These are phyloP conservation scores for Auricularia cornea DNA, from an alignment of 768 basidiomycete genomes.

Conservation along the genomic window DNA sequence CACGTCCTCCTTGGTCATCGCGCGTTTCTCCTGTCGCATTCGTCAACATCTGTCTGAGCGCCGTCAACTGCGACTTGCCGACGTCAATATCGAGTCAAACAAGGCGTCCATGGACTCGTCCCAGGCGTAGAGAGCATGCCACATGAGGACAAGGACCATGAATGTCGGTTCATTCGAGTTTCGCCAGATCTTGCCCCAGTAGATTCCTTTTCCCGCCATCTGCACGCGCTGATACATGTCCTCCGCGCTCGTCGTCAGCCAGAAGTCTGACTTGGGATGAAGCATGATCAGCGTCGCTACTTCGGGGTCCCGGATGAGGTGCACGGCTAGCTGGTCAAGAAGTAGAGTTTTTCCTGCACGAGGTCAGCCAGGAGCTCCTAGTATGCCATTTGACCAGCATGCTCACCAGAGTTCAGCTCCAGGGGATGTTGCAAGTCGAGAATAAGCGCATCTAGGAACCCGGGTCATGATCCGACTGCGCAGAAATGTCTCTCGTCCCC, in stretches of 20 bases:
- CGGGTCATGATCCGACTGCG: too few relatives aligned
- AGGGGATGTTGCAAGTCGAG: not conserved
- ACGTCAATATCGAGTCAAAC: constrained; percentile 5
- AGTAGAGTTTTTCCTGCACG: not conserved
- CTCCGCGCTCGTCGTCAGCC: not conserved
- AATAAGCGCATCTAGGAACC: not conserved
- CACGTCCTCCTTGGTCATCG: not conserved
- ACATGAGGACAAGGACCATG: constrained; percentile 5
- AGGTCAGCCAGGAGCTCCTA: too few relatives aligned
- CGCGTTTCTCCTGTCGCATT: not conserved
- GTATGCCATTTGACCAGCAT: not conserved
- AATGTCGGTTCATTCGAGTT: constrained; percentile 6
- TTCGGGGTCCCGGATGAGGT: not conserved
- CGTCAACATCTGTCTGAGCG: not conserved
- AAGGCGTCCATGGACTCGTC: constrained; percentile 9
- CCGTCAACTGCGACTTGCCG: not conserved
- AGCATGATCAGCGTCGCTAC: not conserved
- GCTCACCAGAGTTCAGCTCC: not conserved
- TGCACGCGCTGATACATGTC: not conserved
- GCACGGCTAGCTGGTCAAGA: not conserved
- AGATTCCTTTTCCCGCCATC: not conserved
- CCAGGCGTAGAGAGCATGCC: constrained; percentile 12
- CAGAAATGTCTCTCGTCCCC: too few relatives aligned
- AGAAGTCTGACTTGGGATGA: not conserved
- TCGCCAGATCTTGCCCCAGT: not conserved